Evolutionary conservation across 768 basidiomycete species (phyloP).

Genomic region (Lanmaoa rubissima): DNA sequence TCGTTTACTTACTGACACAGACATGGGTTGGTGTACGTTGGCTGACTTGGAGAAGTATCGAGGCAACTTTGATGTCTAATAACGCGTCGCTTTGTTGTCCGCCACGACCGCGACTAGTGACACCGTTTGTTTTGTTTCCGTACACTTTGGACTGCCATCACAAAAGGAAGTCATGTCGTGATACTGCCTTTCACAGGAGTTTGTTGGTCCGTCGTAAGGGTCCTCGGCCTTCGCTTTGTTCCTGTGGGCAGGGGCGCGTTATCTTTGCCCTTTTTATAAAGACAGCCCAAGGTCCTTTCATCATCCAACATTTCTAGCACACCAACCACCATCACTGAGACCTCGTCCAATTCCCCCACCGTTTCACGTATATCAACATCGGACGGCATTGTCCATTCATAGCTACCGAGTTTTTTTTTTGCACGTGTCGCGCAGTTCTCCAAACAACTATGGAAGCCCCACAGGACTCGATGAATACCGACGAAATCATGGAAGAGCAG

Average conservation of each 20-base stretch:
- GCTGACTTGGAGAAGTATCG: conserved; percentile 6
- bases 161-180: conserved; percentile 9
- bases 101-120: no score
- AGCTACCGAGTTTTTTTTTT: neutral
- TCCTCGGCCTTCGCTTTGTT: conserved; percentile 17
- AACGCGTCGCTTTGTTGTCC: no score
- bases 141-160: neutral
- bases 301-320: neutral
- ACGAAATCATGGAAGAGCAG: conserved; percentile 31
- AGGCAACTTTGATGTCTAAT: conserved; percentile 15
- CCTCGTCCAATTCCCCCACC: neutral
- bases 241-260: conserved; percentile 16
- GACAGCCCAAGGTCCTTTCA: neutral
- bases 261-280: conserved; percentile 18
- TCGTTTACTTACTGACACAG: neutral
- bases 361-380: neutral
- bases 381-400: neutral
- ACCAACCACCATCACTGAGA: neutral
- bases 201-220: conserved; percentile 9
- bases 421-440: neutral
- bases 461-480: conserved; percentile 25
- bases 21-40: conserved; percentile 5
- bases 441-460: conserved; percentile 14
- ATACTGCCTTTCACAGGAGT: conserved; percentile 17
- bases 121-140: neutral